Conservation (phyloP, 805 yeast genomes). For the Pichia kluyveri region DNA sequence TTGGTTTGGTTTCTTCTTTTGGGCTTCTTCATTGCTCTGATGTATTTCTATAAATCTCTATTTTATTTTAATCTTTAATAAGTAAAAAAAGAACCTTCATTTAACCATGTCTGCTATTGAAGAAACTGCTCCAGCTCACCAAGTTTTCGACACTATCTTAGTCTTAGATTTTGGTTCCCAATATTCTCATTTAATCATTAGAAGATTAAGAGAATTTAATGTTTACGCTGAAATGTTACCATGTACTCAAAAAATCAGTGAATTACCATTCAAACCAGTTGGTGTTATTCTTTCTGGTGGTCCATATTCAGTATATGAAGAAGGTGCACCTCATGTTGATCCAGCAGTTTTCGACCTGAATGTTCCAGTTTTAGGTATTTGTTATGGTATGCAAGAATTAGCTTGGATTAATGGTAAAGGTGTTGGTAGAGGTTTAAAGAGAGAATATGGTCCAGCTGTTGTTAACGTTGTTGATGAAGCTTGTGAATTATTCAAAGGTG, state of each 20-base stretch:
- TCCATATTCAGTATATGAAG: constrained; percentile 94
- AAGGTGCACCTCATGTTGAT: constrained; percentile 96
- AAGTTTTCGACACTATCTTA: constrained; percentile 90
- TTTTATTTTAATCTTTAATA: too few relatives aligned
- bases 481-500: constrained; percentile 74
- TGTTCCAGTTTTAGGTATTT: constrained; percentile 94
- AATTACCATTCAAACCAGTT: constrained; percentile 87
- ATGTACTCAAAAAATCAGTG: constrained; percentile 94
- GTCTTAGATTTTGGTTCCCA: constrained; percentile 98
- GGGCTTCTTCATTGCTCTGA: too few relatives aligned
- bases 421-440: constrained; percentile 92
- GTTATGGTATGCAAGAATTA: constrained; percentile 98
- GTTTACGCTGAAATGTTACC: constrained; percentile 99
- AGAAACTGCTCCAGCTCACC: constrained; percentile 53
- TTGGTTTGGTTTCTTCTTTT: too few relatives aligned
- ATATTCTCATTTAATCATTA: constrained; percentile 91
- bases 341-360: constrained; percentile 81
- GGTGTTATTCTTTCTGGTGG: constrained; percentile 96
- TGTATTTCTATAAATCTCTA: too few relatives aligned
- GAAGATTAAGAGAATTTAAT: constrained; percentile 96
- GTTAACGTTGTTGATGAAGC: constrained; percentile 67
- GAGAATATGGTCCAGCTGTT: constrained; percentile 97
- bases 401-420: constrained; percentile 96
- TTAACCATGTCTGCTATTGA: constrained; percentile 11
- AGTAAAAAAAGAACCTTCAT: too few relatives aligned